Conservation (phyloP, 2,329 filamentous ascomycete species). For the Pseudogymnoascus sp. region DNA sequence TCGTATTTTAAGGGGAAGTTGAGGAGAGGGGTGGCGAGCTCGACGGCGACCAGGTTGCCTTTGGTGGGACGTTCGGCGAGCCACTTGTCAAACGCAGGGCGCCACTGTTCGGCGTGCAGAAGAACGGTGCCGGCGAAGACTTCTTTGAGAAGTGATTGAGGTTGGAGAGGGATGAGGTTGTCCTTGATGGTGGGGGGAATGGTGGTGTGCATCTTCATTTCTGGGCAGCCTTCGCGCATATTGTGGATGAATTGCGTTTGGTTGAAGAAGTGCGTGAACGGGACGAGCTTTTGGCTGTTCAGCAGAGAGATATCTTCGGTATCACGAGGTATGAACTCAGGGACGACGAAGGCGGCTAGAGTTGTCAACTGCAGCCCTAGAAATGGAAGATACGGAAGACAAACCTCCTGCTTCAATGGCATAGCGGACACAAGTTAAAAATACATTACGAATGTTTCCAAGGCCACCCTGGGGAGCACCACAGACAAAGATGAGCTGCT, state of each 20-base stretch:
- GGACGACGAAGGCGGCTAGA: slow-evolving; percentile 28
- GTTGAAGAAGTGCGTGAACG: slow-evolving; percentile 23
- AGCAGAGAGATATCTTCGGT: slow-evolving; percentile 11
- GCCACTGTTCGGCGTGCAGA: slow-evolving; percentile 23
- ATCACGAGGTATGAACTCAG: slow-evolving; percentile 20
- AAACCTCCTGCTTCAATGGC: slow-evolving; percentile 42
- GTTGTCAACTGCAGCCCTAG: not conserved
- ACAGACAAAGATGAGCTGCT: slow-evolving; percentile 37
- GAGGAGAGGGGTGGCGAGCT: slow-evolving; percentile 17
- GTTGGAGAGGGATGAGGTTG: slow-evolving; percentile 9
- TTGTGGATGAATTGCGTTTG: slow-evolving; percentile 17
- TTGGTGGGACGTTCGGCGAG: slow-evolving; percentile 11
- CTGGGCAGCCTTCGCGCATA: not conserved
- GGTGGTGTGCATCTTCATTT: slow-evolving; percentile 14
- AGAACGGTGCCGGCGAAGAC: slow-evolving; percentile 22
- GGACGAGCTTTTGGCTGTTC: slow-evolving; percentile 9
- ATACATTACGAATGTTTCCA: slow-evolving; percentile 37
- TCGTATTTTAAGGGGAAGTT: slow-evolving; percentile 30
- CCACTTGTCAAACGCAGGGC: slow-evolving; percentile 23
- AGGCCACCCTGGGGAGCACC: slow-evolving; percentile 37
- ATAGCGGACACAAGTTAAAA: slow-evolving; percentile 39
- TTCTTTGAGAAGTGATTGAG: slow-evolving; percentile 19
- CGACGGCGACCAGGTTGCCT: slow-evolving; percentile 9
- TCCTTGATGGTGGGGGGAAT: slow-evolving; percentile 6
- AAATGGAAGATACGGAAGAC: slow-evolving; percentile 19